A percentile compares a stretch with the other conserved stretches of the same genome.
These are phyloP conservation scores for Ploettnerulaceae sp. DNA, from an alignment of 2,329 filamentous ascomycete genomes.

Conservation along the genomic window DNA sequence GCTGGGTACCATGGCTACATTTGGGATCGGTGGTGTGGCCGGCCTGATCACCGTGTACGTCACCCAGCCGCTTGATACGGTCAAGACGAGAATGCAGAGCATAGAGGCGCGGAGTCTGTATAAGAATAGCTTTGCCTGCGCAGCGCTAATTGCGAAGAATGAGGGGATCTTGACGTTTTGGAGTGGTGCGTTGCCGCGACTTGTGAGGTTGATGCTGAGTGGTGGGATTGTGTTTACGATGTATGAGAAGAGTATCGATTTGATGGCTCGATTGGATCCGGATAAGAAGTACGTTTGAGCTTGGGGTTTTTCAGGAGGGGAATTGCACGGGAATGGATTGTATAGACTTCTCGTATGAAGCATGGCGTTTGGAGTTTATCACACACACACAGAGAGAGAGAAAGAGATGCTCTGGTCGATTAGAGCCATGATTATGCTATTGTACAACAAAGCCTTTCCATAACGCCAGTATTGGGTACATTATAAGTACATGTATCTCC, in stretches of 20 bases:
- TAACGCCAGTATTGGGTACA: conserved; percentile 11
- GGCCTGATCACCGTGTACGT: conserved; percentile 86
- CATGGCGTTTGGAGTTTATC: conserved; percentile 22
- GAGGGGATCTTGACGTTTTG: conserved; percentile 89
- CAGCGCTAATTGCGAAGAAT: conserved; percentile 75
- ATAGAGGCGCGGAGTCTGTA: conserved; percentile 78
- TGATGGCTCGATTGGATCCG: conserved; percentile 76
- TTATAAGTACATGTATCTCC: conserved; percentile 4
- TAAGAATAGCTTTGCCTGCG: conserved; percentile 83
- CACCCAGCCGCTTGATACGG: conserved; percentile 75
- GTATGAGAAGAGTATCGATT: conserved; percentile 95
- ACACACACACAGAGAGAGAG: too few species aligned
- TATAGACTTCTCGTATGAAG: conserved; percentile 12
- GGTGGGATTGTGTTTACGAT: conserved; percentile 98
- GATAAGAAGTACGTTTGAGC: conserved; percentile 71
- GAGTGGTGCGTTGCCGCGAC: conserved; percentile 83
- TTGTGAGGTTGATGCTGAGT: conserved; percentile 81
- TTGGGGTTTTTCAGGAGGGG: background rate
- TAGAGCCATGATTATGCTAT: background rate
- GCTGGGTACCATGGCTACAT: conserved; percentile 80
- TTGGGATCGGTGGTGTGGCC: conserved; percentile 82
- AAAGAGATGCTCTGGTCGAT: conserved; percentile 8
- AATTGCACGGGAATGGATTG: conserved; percentile 1
- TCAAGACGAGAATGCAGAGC: conserved; percentile 98
- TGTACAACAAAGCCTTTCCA: background rate